Conservation (phyloP, 768 basidiomycete species). For the Tubosaeta brunneosetosa region DNA sequence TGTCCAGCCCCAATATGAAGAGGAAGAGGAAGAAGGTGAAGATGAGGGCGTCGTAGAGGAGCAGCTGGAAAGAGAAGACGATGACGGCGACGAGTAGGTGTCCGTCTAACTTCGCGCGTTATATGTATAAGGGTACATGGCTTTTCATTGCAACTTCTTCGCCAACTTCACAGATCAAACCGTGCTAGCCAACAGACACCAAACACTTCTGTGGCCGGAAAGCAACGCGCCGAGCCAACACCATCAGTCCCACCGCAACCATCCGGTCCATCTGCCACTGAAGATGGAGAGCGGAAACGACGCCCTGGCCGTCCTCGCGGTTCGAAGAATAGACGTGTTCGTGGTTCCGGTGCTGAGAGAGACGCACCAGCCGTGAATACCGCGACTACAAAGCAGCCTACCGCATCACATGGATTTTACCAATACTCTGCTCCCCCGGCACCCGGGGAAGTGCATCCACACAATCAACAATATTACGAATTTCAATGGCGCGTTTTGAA, state of each 20-base stretch:
- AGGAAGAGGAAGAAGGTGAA: constrained; percentile 68
- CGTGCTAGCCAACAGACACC: constrained; percentile 13
- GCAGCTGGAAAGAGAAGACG: constrained; percentile 51
- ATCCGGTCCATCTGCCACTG: constrained; percentile 18
- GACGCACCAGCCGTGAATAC: constrained; percentile 12
- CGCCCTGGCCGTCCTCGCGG: constrained; percentile 76
- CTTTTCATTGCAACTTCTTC: constrained; percentile 3
- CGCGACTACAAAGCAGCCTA: constrained; percentile 26
- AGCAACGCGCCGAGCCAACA: constrained; percentile 22
- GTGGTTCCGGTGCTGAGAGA: constrained; percentile 30
- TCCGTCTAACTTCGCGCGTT: constrained; percentile 8
- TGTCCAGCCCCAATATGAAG: constrained; percentile 37
- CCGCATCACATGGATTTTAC: constrained; percentile 40
- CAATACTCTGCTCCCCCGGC: constrained; percentile 39
- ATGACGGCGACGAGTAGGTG: constrained; percentile 34
- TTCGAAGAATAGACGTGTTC: constrained; percentile 65
- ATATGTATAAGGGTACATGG: constrained; percentile 1
- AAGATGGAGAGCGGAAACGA: constrained; percentile 51
- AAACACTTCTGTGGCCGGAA: constrained; percentile 12
- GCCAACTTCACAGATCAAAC: constrained; percentile 19
- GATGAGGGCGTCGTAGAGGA: constrained; percentile 72
- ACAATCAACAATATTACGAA: constrained; percentile 78
- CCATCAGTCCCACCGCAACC: constrained; percentile 26
- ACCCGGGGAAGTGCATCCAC: constrained; percentile 48
- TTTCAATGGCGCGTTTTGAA: constrained; percentile 84